A percentile compares a stretch with the other conserved stretches of the same genome.
phyloP scores from a whole-genome alignment of 257 asterid genomes.

The Jasminum sambac region DNA sequence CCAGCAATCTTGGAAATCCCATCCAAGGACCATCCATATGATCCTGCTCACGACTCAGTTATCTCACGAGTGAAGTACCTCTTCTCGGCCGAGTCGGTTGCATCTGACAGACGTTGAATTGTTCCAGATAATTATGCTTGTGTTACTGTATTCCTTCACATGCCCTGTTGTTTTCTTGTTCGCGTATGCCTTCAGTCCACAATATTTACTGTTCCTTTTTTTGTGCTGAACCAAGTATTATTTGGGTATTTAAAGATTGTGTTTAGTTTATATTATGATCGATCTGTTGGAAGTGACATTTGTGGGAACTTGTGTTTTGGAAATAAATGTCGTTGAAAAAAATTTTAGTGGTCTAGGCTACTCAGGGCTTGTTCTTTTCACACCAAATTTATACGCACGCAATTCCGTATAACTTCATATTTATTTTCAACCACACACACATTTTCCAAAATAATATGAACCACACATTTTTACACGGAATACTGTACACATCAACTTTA shows the following conservation, averaged over 20 bases:
- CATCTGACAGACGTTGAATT: conserved; percentile 61
- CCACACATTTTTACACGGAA: too few relatives aligned
- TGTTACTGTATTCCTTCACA: background rate
- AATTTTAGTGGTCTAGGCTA: background rate
- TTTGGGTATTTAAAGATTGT: background rate
- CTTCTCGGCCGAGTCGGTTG: conserved; percentile 66
- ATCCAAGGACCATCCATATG: conserved; percentile 92
- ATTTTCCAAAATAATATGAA: too few relatives aligned
- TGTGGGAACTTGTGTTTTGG: background rate
- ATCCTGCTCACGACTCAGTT: conserved; percentile 90
- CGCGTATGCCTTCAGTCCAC: background rate
- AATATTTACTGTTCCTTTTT: background rate
- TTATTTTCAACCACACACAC: too few relatives aligned
- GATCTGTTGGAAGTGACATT: background rate
- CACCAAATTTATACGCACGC: too few relatives aligned
- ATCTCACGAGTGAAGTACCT: conserved; percentile 83
- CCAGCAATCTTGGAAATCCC: conserved; percentile 96
- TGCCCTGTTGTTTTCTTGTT: background rate
- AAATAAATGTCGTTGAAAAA: background rate
- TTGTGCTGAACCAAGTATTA: background rate
- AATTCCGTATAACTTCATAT: too few relatives aligned
- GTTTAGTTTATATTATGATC: background rate
- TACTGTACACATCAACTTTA: too few relatives aligned
- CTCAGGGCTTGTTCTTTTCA: too few relatives aligned
- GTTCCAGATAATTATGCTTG: background rate